Evolutionary conservation across 768 basidiomycete species (phyloP).

Genomic region (Termitomyces sp.): DNA sequence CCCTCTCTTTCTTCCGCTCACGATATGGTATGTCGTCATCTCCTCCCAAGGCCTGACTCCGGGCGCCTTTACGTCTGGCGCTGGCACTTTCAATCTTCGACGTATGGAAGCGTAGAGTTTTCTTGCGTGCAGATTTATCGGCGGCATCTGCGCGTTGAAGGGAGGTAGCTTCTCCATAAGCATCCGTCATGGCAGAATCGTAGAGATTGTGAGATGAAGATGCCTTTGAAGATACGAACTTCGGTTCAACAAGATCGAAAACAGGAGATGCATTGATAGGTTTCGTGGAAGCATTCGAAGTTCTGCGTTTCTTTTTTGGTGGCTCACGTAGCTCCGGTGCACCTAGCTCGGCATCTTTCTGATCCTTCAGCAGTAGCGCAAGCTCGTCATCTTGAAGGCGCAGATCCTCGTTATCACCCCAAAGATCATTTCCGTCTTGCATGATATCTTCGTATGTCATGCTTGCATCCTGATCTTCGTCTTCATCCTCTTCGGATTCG

Average conservation of each 20-base stretch:
- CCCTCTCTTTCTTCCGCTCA: conserved; percentile 62
- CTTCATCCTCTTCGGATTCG: conserved; percentile 39
- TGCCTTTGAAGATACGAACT: conserved; percentile 45
- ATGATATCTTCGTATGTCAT: conserved; percentile 29
- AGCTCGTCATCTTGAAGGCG: conserved; percentile 43
- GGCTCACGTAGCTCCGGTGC: conserved; percentile 26
- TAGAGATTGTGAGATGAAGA: conserved; percentile 20
- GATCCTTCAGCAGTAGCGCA: conserved; percentile 49
- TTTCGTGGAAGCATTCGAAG: conserved; percentile 26
- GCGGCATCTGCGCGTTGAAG: conserved; percentile 68
- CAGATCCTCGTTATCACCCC: conserved; percentile 32
- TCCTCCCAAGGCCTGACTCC: conserved; percentile 69
- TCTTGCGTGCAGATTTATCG: conserved; percentile 80
- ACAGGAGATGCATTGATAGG: conserved; percentile 35
- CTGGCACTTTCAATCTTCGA: conserved; percentile 83
- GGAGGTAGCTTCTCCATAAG: conserved; percentile 70
- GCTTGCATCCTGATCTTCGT: conserved; percentile 30
- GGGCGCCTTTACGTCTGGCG: conserved; percentile 68
- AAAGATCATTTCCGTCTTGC: conserved; percentile 37
- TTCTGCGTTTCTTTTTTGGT: conserved; percentile 65
- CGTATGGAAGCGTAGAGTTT: conserved; percentile 89
- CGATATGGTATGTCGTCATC: conserved; percentile 95
- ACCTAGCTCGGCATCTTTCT: conserved; percentile 4
- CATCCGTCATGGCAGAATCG: conserved; percentile 29
- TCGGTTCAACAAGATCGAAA: conserved; percentile 81